A percentile compares a stretch with the other conserved stretches of the same genome.
phyloP scores from a whole-genome alignment of 116 monocot genomes.

The Papilionanthe hybrid region DNA sequence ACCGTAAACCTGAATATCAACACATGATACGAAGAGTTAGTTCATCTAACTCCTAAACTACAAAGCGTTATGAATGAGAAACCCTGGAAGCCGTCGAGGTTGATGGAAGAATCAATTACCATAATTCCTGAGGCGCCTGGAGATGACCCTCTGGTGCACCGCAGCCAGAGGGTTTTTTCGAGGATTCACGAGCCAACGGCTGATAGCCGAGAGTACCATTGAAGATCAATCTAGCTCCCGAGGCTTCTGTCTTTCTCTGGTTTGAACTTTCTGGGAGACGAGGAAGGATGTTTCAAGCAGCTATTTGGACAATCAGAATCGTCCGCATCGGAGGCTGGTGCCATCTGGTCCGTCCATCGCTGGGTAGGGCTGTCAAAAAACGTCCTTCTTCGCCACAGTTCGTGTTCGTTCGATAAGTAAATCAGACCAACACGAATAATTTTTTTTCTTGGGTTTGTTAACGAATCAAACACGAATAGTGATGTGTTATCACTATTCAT shows the following conservation, averaged over 20 bases:
- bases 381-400: too few relatives aligned
- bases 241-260: not conserved
- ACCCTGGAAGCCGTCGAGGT: not conserved
- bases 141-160: constrained; percentile 49
- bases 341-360: too few relatives aligned
- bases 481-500: too few relatives aligned
- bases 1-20: constrained; percentile 51
- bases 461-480: too few relatives aligned
- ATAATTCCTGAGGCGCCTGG: constrained; percentile 56
- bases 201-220: constrained; percentile 12
- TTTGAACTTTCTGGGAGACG: too few relatives aligned
- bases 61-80: not conserved
- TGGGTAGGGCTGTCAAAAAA: too few relatives aligned
- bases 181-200: constrained; percentile 50
- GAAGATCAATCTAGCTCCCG: not conserved
- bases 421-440: too few relatives aligned
- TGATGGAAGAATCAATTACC: constrained; percentile 21
- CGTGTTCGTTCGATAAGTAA: too few relatives aligned
- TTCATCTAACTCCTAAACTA: not conserved
- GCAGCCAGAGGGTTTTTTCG: constrained; percentile 60
- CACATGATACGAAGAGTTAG: not conserved
- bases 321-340: too few relatives aligned
- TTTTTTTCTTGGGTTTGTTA: too few relatives aligned
- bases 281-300: too few relatives aligned
- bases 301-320: too few relatives aligned